Evolutionary conservation across 2,329 filamentous ascomycete species (phyloP).

Genomic region (Hypoxylon sp.): DNA sequence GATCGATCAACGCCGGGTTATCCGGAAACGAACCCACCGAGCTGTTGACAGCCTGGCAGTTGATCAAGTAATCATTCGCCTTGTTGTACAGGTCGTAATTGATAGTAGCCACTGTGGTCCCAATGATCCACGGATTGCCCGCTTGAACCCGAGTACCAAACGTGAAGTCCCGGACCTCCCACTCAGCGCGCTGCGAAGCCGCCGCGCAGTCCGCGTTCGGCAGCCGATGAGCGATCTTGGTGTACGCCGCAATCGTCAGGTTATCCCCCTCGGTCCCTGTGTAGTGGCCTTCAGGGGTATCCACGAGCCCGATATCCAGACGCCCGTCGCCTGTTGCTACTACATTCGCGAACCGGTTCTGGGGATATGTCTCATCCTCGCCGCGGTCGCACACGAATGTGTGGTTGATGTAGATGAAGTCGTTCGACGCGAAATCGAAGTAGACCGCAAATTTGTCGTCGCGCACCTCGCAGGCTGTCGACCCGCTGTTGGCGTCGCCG

Average conservation of each 20-base stretch:
- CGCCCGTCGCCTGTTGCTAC: slow-evolving; percentile 27
- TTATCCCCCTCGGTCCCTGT: slow-evolving; percentile 36
- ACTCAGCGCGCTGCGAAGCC: slow-evolving; percentile 8
- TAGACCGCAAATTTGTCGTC: neutral
- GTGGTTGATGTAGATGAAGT: slow-evolving; percentile 31
- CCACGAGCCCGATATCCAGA: slow-evolving; percentile 22
- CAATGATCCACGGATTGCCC: slow-evolving; percentile 14
- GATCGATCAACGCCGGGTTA: slow-evolving; percentile 17
- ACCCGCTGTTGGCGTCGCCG: slow-evolving; percentile 25
- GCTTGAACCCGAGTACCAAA: neutral
- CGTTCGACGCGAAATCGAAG: slow-evolving; percentile 36
- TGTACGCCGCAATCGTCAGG: slow-evolving; percentile 27
- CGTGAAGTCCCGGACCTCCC: slow-evolving; percentile 26
- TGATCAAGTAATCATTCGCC: slow-evolving; percentile 32
- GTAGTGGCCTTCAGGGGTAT: slow-evolving; percentile 32
- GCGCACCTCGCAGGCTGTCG: slow-evolving; percentile 15
- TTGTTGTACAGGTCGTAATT: slow-evolving; percentile 30
- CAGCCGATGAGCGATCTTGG: slow-evolving; percentile 22
- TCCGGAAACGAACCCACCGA: neutral
- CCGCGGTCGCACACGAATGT: slow-evolving; percentile 33
- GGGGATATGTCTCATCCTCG: slow-evolving; percentile 14
- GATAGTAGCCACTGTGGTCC: slow-evolving; percentile 8
- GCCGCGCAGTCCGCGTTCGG: slow-evolving; percentile 13
- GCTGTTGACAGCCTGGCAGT: slow-evolving; percentile 18
- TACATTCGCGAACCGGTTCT: slow-evolving; percentile 12